Evolutionary conservation across 2,329 filamentous ascomycete genomes (phyloP).

Genomic region (Pseudohalonectria lignicola): DNA sequence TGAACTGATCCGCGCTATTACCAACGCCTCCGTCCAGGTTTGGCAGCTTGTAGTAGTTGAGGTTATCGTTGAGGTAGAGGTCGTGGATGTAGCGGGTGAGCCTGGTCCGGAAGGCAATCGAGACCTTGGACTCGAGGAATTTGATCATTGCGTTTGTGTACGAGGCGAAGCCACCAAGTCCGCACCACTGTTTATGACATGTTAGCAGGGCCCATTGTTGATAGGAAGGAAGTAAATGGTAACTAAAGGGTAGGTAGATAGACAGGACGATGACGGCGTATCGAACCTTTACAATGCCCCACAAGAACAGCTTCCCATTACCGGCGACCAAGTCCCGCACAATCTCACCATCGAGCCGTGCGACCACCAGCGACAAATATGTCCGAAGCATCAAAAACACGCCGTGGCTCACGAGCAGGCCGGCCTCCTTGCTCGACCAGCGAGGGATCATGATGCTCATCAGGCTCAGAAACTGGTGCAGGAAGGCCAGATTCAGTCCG

Average conservation of each 20-base stretch:
- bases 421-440: slow-evolving; percentile 93
- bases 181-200: slow-evolving; percentile 56
- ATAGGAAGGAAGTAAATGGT: slow-evolving; percentile 2
- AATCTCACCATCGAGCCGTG: slow-evolving; percentile 87
- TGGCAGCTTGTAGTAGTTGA: slow-evolving; percentile 92
- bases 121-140: slow-evolving; percentile 93
- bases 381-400: slow-evolving; percentile 85
- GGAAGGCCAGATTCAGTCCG: slow-evolving; percentile 85
- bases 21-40: slow-evolving; percentile 91
- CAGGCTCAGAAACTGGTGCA: slow-evolving; percentile 92
- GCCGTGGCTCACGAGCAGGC: slow-evolving; percentile 77
- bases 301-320: slow-evolving; percentile 77
- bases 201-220: no score
- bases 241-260: no score
- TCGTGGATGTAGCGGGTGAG: slow-evolving; percentile 96
- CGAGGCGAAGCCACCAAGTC: slow-evolving; percentile 82
- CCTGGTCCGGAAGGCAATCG: slow-evolving; percentile 91
- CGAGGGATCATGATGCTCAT: slow-evolving; percentile 96
- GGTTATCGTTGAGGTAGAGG: slow-evolving; percentile 84
- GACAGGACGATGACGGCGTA: background rate
- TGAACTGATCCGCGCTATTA: slow-evolving; percentile 89
- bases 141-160: slow-evolving; percentile 99
- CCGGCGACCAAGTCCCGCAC: slow-evolving; percentile 93
- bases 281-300: slow-evolving; percentile 69
- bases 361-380: slow-evolving; percentile 87